phyloP scores from a whole-genome alignment of 352 stramenopile species.

The Albugo candida region DNA sequence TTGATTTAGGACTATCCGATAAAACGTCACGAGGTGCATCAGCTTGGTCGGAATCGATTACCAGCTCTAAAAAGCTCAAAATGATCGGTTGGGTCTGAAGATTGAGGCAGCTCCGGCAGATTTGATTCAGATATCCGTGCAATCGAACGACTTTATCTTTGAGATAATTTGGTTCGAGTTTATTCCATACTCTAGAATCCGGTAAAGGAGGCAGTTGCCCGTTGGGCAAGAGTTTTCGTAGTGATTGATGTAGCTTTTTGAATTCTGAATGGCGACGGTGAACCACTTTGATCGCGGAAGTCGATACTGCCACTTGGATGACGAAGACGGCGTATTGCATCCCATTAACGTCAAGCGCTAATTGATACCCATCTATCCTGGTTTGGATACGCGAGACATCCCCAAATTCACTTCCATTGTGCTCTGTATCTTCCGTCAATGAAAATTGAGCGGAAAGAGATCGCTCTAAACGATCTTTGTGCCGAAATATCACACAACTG shows the following conservation, averaged over 20 bases:
- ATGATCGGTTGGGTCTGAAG: constrained; percentile 37
- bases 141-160: constrained; percentile 57
- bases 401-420: constrained; percentile 14
- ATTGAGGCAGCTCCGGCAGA: constrained; percentile 17
- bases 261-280: constrained; percentile 69
- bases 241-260: constrained; percentile 40
- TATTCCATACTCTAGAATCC: constrained; percentile 62
- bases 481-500: constrained; percentile 29
- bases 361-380: constrained; percentile 57
- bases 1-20: no score
- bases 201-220: constrained; percentile 55
- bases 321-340: constrained; percentile 56
- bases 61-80: constrained; percentile 11
- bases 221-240: constrained; percentile 58
- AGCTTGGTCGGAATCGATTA: no score
- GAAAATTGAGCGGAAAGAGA: constrained; percentile 56
- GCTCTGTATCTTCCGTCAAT: constrained; percentile 19
- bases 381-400: constrained; percentile 34
- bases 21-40: no score
- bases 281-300: constrained; percentile 38
- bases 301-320: constrained; percentile 39
- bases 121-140: constrained; percentile 45
- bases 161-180: constrained; percentile 63
- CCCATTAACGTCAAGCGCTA: constrained; percentile 49
- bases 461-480: constrained; percentile 64